Conservation (phyloP, 139 green algal species). For the Tetradesmus lagerheimii region DNA sequence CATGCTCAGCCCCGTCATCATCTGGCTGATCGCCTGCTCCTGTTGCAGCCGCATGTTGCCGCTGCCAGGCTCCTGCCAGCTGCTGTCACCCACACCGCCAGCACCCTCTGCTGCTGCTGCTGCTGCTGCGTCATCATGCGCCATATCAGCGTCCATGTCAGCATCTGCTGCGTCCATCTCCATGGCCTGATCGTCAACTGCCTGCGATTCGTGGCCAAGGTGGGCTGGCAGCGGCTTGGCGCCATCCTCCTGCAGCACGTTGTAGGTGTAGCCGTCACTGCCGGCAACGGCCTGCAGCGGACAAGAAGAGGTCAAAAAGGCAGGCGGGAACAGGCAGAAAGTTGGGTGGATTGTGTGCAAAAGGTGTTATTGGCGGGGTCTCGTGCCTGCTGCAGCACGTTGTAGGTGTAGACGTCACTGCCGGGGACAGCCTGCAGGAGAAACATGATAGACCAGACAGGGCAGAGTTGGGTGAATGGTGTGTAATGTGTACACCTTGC, state of each 20-base stretch:
- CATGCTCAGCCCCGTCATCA: conserved; percentile 31
- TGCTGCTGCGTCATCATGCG: not conserved
- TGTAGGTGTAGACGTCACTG: conserved; percentile 11
- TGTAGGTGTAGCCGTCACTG: conserved; percentile 14
- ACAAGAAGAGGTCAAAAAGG: too few species aligned
- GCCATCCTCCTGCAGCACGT: not conserved
- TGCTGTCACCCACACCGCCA: not conserved
- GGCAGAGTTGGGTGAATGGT: too few species aligned
- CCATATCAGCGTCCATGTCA: not conserved
- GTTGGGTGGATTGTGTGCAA: too few species aligned
- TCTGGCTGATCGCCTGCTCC: conserved; percentile 15
- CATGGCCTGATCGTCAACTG: not conserved
- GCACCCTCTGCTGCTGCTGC: conserved; percentile 8
- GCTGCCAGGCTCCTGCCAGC: not conserved
- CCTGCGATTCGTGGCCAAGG: not conserved
- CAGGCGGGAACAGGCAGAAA: too few species aligned
- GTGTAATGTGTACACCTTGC: too few species aligned
- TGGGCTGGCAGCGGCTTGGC: not conserved
- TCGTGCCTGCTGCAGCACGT: conserved; percentile 4
- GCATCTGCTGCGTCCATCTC: not conserved
- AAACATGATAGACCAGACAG: too few species aligned
- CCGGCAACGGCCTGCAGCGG: not conserved
- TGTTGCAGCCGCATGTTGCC: not conserved
- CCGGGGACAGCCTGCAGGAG: not conserved
- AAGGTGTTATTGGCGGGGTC: too few species aligned